Evolutionary conservation across 768 basidiomycete genomes (phyloP).

Genomic region (Mrakia blollopis): DNA sequence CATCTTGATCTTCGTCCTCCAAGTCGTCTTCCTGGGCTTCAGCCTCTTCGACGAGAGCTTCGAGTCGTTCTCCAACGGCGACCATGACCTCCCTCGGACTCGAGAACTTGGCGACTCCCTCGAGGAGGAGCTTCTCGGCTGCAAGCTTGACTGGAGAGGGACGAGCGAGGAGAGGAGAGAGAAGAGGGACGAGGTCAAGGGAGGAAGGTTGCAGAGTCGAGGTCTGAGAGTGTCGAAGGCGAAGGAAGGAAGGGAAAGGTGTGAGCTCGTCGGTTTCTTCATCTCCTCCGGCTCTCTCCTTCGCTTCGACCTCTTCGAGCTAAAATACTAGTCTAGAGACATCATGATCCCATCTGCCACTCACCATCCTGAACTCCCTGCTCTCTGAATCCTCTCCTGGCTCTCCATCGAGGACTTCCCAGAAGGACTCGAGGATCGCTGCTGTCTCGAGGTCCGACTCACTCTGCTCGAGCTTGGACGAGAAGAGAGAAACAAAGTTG

Average conservation of each 20-base stretch:
- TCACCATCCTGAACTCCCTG: slow-evolving; percentile 10
- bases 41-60: slow-evolving; percentile 16
- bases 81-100: slow-evolving; percentile 18
- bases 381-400: neutral
- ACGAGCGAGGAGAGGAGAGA: slow-evolving; percentile 20
- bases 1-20: too few relatives aligned
- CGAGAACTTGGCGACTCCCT: slow-evolving; percentile 3
- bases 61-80: slow-evolving; percentile 19
- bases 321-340: too few relatives aligned
- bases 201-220: neutral
- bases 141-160: neutral
- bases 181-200: slow-evolving; percentile 13
- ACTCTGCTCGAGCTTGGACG: neutral
- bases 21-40: slow-evolving; percentile 7
- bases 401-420: slow-evolving; percentile 12
- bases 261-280: neutral
- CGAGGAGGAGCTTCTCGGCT: slow-evolving; percentile 4
- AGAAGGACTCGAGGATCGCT: slow-evolving; percentile 17
- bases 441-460: slow-evolving; percentile 17
- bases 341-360: too few relatives aligned
- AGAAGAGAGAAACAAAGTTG: neutral
- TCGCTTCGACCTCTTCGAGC: too few relatives aligned
- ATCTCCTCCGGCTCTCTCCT: neutral
- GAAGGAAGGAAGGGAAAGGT: neutral
- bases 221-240: neutral